These are phyloP conservation scores for Sporothrix curviconia DNA, from an alignment of 2,329 filamentous ascomycete species.

Conservation along the genomic window DNA sequence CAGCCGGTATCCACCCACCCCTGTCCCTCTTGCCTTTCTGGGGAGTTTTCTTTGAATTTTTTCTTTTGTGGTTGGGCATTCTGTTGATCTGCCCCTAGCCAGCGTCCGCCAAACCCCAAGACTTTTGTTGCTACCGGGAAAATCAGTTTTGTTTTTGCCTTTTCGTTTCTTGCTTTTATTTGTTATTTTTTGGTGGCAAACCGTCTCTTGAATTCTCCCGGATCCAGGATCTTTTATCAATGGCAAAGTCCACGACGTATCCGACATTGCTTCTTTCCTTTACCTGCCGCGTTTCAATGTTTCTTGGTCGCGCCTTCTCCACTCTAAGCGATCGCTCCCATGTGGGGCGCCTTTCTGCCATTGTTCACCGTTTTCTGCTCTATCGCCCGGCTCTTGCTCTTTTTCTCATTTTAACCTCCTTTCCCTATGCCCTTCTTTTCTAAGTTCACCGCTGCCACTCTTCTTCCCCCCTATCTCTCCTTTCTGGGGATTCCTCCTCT, in stretches of 20 bases:
- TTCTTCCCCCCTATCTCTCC: conserved; percentile 18
- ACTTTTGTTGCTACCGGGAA: no score
- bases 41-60: neutral
- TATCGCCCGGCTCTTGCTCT: neutral
- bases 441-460: conserved; percentile 18
- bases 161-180: neutral
- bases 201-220: neutral
- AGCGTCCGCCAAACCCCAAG: no score
- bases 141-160: neutral
- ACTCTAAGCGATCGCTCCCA: neutral
- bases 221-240: neutral
- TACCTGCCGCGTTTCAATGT: no score
- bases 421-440: conserved; percentile 11
- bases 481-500: neutral
- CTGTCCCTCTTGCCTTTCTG: no score
- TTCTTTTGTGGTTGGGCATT: neutral
- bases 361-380: conserved; percentile 6
- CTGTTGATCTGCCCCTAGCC: neutral
- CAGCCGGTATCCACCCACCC: neutral
- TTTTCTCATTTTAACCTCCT: conserved; percentile 12
- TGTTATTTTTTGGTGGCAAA: neutral
- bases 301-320: neutral
- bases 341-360: conserved; percentile 14
- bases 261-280: neutral
- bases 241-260: neutral